Percentiles rank a stretch among this genome's conserved stretches.
Evolutionary conservation across 441 rosid genomes (phyloP).

Genomic region (Aleurites moluccanus): DNA sequence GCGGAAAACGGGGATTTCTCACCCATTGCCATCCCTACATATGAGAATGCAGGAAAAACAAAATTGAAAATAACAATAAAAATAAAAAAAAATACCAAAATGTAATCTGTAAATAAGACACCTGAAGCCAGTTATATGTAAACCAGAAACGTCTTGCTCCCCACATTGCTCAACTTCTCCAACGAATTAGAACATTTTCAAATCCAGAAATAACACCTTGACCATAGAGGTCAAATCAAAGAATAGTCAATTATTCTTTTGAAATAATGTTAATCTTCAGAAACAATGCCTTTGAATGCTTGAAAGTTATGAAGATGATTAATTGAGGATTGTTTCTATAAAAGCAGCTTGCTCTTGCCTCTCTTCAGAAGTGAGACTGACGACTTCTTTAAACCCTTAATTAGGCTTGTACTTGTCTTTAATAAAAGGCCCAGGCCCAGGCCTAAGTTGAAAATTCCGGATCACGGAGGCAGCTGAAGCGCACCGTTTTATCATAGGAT

Average conservation of each 20-base stretch:
- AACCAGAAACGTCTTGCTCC: conserved; percentile 82
- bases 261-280: conserved; percentile 64
- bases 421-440: no score
- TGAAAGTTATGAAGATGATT: conserved; percentile 82
- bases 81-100: neutral
- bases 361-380: conserved; percentile 85
- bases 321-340: conserved; percentile 81
- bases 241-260: conserved; percentile 61
- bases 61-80: neutral
- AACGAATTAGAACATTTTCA: conserved; percentile 96
- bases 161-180: conserved; percentile 80
- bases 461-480: no score
- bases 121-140: conserved; percentile 99
- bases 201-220: conserved; percentile 82
- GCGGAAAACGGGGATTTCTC: no score
- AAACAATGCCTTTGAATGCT: conserved; percentile 48
- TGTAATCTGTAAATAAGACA: conserved; percentile 23
- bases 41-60: neutral
- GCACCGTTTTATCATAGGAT: neutral
- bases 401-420: conserved; percentile 57
- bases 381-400: conserved; percentile 70
- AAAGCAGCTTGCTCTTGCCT: conserved; percentile 89
- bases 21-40: no score
- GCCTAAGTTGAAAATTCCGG: no score
- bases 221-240: conserved; percentile 83